Percentiles rank a stretch among this genome's conserved stretches.
Evolutionary conservation across 768 basidiomycete genomes (phyloP).

Genomic region (Boletus rubescentipes): DNA sequence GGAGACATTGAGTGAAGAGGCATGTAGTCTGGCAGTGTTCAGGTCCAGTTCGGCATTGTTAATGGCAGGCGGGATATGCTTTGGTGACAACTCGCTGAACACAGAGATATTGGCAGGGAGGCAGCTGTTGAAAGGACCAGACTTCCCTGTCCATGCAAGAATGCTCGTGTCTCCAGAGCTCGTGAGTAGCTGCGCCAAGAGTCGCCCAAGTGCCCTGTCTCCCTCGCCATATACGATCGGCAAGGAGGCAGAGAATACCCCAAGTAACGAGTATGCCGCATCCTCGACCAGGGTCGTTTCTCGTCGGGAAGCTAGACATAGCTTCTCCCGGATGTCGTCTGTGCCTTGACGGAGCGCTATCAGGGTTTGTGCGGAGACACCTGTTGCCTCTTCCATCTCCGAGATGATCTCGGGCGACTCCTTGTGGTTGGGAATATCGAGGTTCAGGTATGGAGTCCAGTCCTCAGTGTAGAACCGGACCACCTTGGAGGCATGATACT

Average conservation of each 20-base stretch:
- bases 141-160: constrained; percentile 5
- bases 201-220: constrained; percentile 1
- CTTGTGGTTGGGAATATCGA: constrained; percentile 4
- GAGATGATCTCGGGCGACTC: neutral
- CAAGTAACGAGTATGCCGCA: constrained; percentile 6
- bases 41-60: neutral
- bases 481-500: constrained; percentile 5
- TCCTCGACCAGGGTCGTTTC: constrained; percentile 1
- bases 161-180: constrained; percentile 4
- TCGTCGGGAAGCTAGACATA: constrained; percentile 1
- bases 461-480: constrained; percentile 1
- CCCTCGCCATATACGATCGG: constrained; percentile 3
- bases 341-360: neutral
- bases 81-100: neutral
- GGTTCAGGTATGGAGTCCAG: neutral
- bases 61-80: neutral
- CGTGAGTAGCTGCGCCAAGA: constrained; percentile 1
- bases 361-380: neutral
- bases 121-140: neutral
- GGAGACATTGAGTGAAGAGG: neutral
- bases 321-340: constrained; percentile 1
- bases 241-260: neutral
- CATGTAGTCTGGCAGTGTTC: neutral
- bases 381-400: constrained; percentile 7
- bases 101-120: neutral